These are phyloP conservation scores for Eucalyptus camaldulensis DNA, from an alignment of 345 rosid genomes.

Conservation along the genomic window DNA sequence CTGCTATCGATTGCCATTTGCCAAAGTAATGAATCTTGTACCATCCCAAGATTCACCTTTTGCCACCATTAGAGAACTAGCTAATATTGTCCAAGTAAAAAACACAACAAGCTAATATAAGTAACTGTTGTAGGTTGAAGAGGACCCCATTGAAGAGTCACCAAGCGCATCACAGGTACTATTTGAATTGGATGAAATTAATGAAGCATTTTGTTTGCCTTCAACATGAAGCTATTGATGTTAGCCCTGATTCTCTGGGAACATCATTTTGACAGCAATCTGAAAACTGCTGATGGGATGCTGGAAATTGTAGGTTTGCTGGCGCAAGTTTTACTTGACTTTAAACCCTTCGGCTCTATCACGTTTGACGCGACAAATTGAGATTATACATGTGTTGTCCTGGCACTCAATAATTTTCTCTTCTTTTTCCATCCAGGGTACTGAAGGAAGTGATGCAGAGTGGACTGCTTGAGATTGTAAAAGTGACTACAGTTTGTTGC, in stretches of 20 bases:
- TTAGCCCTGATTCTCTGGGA: background rate
- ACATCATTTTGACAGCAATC: background rate
- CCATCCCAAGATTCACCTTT: background rate
- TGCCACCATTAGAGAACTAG: background rate
- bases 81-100: background rate
- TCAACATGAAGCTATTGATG: background rate
- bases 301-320: background rate
- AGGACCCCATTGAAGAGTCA: constrained; percentile 30
- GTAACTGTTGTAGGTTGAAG: constrained; percentile 24
- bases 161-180: constrained; percentile 38
- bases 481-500: background rate
- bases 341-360: background rate
- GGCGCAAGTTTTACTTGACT: background rate
- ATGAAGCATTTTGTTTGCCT: background rate
- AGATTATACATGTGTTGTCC: background rate
- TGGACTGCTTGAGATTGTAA: constrained; percentile 26
- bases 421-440: constrained; percentile 10
- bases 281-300: background rate
- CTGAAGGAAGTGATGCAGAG: constrained; percentile 35
- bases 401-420: background rate
- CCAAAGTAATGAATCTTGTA: background rate
- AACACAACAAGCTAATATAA: background rate
- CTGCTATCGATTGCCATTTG: background rate
- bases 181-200: background rate
- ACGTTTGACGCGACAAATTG: background rate